Base-by-base conservation (phyloP, 257 asterid species). In the Ehretia macrophylla region DNA sequence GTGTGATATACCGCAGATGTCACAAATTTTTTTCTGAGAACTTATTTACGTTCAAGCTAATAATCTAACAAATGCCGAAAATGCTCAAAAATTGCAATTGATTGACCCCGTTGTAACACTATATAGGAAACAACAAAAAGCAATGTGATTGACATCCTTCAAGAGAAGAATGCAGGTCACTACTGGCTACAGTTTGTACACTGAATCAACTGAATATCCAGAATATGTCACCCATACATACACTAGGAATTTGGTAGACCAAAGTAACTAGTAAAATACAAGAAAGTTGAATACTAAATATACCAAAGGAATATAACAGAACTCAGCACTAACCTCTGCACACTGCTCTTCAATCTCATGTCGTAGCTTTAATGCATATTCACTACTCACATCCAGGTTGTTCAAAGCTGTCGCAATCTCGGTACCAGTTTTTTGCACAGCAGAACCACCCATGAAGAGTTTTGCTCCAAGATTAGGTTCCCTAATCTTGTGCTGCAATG, bases 321-420 rank as follows among this genome's bases (percentile, higher is more conserved):
- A 64, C n/a, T 37, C 42, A 11, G 44, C 23, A 55, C 87, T 45
- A 61, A 87, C 93, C 86, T 92, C 95, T 11, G 85, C 58, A 56
- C 95, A 88, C 71, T 88, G 95, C 71, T 92, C 98, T 81, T 92
- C 98, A 63, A 92, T 88, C 83, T 85, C 97, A 67, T 84, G 94
- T 19, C 86, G 79, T 46, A 88, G 85, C 67, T 92, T 92, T 75
- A 84, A 62, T 27, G 87, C 91, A 68, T 92, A 88, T 70, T 92
- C 99, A 59, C 97, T 82, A 56, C 95, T 88, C 60, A 92, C 86
- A 68, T 92, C 99, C 83, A 92, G 79, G 81, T 92, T 90, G 80
- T 88, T 92, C 77, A 88, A 80, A 65, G 85, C 85, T 9, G 95
- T 84, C 20, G 99, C 80, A 62, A 92, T 84, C 86, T 92, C 99